Evolutionary conservation across 1,284 basidiomycete genomes (phyloP).

Genomic region (Cerioporus squamosus): DNA sequence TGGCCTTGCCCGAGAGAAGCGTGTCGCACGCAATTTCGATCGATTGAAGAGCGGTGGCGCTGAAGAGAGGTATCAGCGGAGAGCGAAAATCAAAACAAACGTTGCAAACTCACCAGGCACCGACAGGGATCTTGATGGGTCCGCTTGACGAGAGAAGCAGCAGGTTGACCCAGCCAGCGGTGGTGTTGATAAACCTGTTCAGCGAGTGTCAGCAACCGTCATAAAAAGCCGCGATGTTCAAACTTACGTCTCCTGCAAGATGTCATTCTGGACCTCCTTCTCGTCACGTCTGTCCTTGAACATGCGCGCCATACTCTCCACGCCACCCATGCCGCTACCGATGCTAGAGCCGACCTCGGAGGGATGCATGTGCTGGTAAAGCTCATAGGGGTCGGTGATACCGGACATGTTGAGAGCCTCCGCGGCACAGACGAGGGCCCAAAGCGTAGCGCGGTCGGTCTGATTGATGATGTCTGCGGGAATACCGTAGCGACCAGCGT

Average conservation of each 20-base stretch:
- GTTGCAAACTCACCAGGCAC: slow-evolving; percentile 77
- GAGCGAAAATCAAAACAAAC: neutral
- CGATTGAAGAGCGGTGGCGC: slow-evolving; percentile 96
- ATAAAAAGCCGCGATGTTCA: slow-evolving; percentile 4
- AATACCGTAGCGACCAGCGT: slow-evolving; percentile 94
- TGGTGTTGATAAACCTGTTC: slow-evolving; percentile 92
- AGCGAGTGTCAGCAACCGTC: slow-evolving; percentile 18
- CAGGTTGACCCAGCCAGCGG: slow-evolving; percentile 97
- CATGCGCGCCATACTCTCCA: slow-evolving; percentile 90
- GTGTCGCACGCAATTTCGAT: slow-evolving; percentile 98
- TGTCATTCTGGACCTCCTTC: slow-evolving; percentile 97
- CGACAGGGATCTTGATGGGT: slow-evolving; percentile 98
- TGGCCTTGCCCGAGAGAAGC: slow-evolving; percentile 93
- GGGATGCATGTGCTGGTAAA: slow-evolving; percentile 96
- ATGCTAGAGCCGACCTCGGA: slow-evolving; percentile 93
- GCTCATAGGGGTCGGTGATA: slow-evolving; percentile 96
- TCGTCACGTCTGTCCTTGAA: slow-evolving; percentile 98
- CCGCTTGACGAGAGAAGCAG: slow-evolving; percentile 93
- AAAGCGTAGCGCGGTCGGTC: slow-evolving; percentile 92
- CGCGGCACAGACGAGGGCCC: slow-evolving; percentile 94
- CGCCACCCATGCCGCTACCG: slow-evolving; percentile 98
- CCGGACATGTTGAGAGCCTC: slow-evolving; percentile 98
- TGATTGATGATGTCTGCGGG: slow-evolving; percentile 97
- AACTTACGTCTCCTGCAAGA: slow-evolving; percentile 94
- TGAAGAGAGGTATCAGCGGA: slow-evolving; percentile 34